Evolutionary conservation across 352 stramenopile genomes (phyloP).

Genomic region (Phytopythium cucurbitacearum): DNA sequence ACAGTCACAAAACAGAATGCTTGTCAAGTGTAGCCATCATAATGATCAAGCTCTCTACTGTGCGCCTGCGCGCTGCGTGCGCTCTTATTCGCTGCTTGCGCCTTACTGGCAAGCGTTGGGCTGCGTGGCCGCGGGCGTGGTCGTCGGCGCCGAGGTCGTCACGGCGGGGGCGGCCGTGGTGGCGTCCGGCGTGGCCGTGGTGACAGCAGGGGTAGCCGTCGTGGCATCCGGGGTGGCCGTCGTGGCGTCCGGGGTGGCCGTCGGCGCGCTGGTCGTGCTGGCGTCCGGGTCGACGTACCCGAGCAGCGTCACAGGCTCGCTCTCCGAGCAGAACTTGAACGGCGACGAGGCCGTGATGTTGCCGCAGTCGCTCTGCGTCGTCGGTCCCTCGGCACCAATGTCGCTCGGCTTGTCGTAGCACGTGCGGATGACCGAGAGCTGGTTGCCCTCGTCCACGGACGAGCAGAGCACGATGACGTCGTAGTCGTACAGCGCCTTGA

Average conservation of each 20-base stretch:
- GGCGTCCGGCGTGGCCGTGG: slow-evolving; percentile 5
- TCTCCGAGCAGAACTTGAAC: slow-evolving; percentile 43
- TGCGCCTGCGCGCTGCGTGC: background rate
- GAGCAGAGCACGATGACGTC: slow-evolving; percentile 69
- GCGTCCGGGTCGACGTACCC: slow-evolving; percentile 20
- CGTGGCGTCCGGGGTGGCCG: background rate
- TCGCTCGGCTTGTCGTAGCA: slow-evolving; percentile 44
- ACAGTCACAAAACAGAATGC: too few relatives aligned
- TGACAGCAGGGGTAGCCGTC: background rate
- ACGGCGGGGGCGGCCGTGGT: slow-evolving; percentile 7
- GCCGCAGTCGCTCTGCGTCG: slow-evolving; percentile 47
- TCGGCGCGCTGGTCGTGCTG: background rate
- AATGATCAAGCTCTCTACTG: too few relatives aligned
- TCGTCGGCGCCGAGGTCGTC: slow-evolving; percentile 2
- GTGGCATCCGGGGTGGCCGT: slow-evolving; percentile 3
- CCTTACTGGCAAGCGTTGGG: background rate
- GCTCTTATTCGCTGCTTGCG: background rate
- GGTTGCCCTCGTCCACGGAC: slow-evolving; percentile 43
- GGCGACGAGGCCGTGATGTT: slow-evolving; percentile 31
- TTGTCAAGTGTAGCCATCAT: too few relatives aligned
- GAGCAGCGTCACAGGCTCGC: slow-evolving; percentile 38
- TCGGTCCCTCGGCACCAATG: slow-evolving; percentile 21
- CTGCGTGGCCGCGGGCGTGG: background rate
- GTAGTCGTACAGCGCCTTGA: slow-evolving; percentile 52
- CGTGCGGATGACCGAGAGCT: slow-evolving; percentile 64